phyloP scores from a whole-genome alignment of 1,139 yeast genomes.

The Magnusiomyces fungicola region DNA sequence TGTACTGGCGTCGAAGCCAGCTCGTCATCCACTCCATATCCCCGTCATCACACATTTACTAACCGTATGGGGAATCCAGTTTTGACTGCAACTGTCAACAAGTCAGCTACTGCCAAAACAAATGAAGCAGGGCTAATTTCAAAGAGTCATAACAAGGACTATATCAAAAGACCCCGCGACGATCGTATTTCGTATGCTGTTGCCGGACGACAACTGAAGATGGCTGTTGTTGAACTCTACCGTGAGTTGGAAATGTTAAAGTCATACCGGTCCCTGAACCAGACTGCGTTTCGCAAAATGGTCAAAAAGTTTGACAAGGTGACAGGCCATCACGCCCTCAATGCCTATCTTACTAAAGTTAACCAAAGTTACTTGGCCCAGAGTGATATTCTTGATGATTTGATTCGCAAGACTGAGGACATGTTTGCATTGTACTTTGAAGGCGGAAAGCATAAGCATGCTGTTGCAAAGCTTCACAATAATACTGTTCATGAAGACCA shows the following conservation, averaged over 20 bases:
- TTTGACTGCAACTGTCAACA: not conserved
- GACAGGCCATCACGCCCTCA: constrained; percentile 43
- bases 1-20: not conserved
- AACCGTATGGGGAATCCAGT: not conserved
- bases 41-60: not conserved
- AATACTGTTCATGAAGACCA: constrained; percentile 35
- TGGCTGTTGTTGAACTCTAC: constrained; percentile 73
- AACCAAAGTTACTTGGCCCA: constrained; percentile 50
- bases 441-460: constrained; percentile 63
- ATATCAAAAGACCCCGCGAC: constrained; percentile 16
- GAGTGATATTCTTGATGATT: constrained; percentile 58
- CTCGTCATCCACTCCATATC: not conserved
- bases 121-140: not conserved
- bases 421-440: constrained; percentile 62
- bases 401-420: constrained; percentile 58
- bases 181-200: constrained; percentile 43
- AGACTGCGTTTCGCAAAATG: constrained; percentile 84
- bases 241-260: constrained; percentile 69
- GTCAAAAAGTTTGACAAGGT: constrained; percentile 85
- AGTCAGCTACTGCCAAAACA: not conserved
- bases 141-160: constrained; percentile 6
- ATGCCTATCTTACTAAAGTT: constrained; percentile 53
- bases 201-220: constrained; percentile 69
- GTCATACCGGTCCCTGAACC: constrained; percentile 68
- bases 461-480: constrained; percentile 62